Evolutionary conservation across 768 basidiomycete species (phyloP).

Genomic region (Lactarius hatsudake): DNA sequence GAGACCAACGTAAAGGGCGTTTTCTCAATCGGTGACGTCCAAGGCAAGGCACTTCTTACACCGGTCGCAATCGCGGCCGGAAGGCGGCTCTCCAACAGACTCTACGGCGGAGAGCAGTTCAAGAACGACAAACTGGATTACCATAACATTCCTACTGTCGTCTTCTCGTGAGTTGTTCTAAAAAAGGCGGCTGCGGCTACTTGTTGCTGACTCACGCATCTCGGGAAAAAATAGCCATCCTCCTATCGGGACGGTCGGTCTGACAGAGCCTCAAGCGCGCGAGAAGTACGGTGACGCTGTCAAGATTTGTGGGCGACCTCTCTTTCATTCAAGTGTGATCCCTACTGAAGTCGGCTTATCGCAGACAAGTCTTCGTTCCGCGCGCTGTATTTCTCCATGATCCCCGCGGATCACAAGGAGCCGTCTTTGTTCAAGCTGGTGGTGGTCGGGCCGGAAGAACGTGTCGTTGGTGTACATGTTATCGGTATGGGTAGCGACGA

Average conservation of each 20-base stretch:
- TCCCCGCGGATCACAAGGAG: conserved; percentile 87
- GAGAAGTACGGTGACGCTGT: conserved; percentile 84
- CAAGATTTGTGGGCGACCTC: conserved; percentile 75
- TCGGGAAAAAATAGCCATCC: conserved; percentile 63
- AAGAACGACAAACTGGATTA: conserved; percentile 87
- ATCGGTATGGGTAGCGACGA: conserved; percentile 93
- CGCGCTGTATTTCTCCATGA: conserved; percentile 89
- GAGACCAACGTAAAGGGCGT: conserved; percentile 69
- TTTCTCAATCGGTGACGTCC: conserved; percentile 87
- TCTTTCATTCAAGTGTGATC: conserved; percentile 4
- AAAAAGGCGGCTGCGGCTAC: not conserved
- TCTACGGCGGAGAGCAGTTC: conserved; percentile 85
- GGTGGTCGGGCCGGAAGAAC: conserved; percentile 83
- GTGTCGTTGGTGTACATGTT: conserved; percentile 94
- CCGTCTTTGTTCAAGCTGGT: conserved; percentile 94
- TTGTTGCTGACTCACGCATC: conserved; percentile 10
- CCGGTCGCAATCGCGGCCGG: conserved; percentile 98
- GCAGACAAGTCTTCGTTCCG: conserved; percentile 79
- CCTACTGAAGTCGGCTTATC: conserved; percentile 11
- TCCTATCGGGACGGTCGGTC: conserved; percentile 90
- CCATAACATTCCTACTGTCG: conserved; percentile 88
- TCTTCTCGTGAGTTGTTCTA: conserved; percentile 77
- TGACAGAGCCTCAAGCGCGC: conserved; percentile 89
- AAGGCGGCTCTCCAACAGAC: conserved; percentile 78
- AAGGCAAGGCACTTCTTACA: conserved; percentile 89